phyloP scores from a whole-genome alignment of 1,139 yeast genomes.

The Arxiozyma slooffiae region DNA sequence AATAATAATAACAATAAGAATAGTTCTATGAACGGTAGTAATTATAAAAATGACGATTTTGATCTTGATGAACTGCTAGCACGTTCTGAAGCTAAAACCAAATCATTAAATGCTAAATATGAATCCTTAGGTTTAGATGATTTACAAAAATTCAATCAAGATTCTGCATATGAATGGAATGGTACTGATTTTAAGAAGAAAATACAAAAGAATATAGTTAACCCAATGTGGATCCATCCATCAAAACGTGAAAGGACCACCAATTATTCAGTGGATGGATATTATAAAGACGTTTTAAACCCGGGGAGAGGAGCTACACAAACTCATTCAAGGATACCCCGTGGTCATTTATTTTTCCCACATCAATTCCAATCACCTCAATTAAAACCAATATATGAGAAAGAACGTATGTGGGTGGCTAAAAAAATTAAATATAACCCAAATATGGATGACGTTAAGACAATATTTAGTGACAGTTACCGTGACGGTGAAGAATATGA shows the following conservation, averaged over 20 bases:
- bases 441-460: constrained; percentile 30
- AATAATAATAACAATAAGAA: constrained; percentile 15
- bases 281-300: constrained; percentile 66
- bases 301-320: constrained; percentile 46
- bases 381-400: constrained; percentile 50
- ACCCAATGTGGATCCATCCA: constrained; percentile 55
- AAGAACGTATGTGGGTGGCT: constrained; percentile 43
- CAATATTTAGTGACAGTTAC: constrained; percentile 32
- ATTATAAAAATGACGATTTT: constrained; percentile 35
- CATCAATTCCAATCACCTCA: constrained; percentile 64
- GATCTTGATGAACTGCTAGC: constrained; percentile 74
- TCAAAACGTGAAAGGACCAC: constrained; percentile 72
- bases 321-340: constrained; percentile 52
- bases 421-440: constrained; percentile 25
- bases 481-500: constrained; percentile 28
- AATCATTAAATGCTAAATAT: constrained; percentile 65
- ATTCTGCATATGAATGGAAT: constrained; percentile 77
- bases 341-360: constrained; percentile 53
- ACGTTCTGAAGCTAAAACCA: constrained; percentile 75
- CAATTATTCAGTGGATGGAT: constrained; percentile 68
- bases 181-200: constrained; percentile 73
- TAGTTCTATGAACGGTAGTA: constrained; percentile 11
- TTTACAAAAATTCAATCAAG: constrained; percentile 61
- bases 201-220: constrained; percentile 36
- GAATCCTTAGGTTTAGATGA: constrained; percentile 84